Evolutionary conservation across 495 filamentous ascomycete genomes (phyloP), one percentile per base, ranked within the genome.

Genomic region (Talaromyces trachyspermus): DNA sequence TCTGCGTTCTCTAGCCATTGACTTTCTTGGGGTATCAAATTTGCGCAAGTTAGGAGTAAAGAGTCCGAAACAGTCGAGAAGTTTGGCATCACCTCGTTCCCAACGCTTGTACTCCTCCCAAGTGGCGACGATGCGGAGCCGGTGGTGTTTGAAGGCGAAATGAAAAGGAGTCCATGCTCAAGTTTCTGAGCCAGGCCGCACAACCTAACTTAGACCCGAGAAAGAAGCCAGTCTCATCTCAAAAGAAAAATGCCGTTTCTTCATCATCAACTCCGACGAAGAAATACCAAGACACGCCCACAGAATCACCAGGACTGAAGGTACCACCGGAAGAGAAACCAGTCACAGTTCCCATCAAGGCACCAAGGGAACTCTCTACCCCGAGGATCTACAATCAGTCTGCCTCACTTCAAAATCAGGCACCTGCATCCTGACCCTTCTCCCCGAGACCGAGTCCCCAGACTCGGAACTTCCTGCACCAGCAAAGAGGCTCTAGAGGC

Each of bases 21-120:
- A 97, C 51, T 97, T 91, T 63, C 69, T 89, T n/a, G 90, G 82
- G 77, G 77, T 35, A 81, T 96, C 55, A 75, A 74, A 10, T 73
- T 99, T 47, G 89, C 85, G 18, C 91, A 97, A 65, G 80, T 95
- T 32, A 77, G 89, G 36, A 83, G 85, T 63, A 95, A 89, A 64
- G 86, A 96, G 64, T 66, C 73, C 23, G 76, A 75, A 45, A 75
- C 86, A 0, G 76, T 87, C 3, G 72, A 86, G 49, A 73, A 76
- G 39, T 96, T 94, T 49, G 85, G 83, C 43, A 71, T 97, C 17
- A 70, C 72, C 6, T 78, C 82, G 47, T 91, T 86, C 56, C 92
- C 92, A 0, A 85, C 84, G 0, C 68, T 99, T 8, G 66, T 97
- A 15, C 75, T 97, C 19, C 64, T 97, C 25, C 88, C 91, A 2